A percentile compares a stretch with the other conserved stretches of the same genome.
These are phyloP conservation scores for Triticum timopheevii DNA, from an alignment of 176 grass and related monocot species.

Conservation along the genomic window DNA sequence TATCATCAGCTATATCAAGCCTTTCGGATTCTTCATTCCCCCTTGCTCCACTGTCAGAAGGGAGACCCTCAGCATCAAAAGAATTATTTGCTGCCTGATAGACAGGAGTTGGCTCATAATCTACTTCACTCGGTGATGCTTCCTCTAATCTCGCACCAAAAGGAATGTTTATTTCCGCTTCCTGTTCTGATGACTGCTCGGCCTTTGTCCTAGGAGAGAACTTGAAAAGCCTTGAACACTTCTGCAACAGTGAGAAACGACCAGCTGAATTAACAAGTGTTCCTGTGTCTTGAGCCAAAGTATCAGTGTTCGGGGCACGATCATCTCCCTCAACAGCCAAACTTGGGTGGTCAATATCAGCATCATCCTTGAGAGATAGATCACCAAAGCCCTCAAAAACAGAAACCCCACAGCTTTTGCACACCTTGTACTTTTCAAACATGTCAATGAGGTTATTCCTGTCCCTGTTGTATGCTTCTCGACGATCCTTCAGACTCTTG, in stretches of 20 bases:
- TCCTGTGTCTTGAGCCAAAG: slow-evolving; percentile 37
- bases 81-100: slow-evolving; percentile 53
- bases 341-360: slow-evolving; percentile 54
- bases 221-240: slow-evolving; percentile 80
- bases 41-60: slow-evolving; percentile 42
- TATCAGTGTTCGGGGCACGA: slow-evolving; percentile 34
- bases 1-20: slow-evolving; percentile 42
- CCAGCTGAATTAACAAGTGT: slow-evolving; percentile 53
- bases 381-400: slow-evolving; percentile 60
- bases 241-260: slow-evolving; percentile 67
- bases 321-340: slow-evolving; percentile 48
- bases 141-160: slow-evolving; percentile 69
- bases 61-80: slow-evolving; percentile 41
- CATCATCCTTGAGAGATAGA: slow-evolving; percentile 40
- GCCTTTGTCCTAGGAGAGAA: slow-evolving; percentile 60
- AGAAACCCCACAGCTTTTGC: slow-evolving; percentile 74
- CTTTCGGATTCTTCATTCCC: slow-evolving; percentile 50
- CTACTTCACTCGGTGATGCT: slow-evolving; percentile 53
- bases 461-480: slow-evolving; percentile 71
- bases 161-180: slow-evolving; percentile 39
- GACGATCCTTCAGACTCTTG: slow-evolving; percentile 61
- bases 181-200: slow-evolving; percentile 46
- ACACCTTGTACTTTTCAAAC: slow-evolving; percentile 68
- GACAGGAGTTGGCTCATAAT: slow-evolving; percentile 70
- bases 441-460: slow-evolving; percentile 47